Base-by-base conservation (phyloP, 176 grass and related monocot species). In the Lolium rigidum region DNA sequence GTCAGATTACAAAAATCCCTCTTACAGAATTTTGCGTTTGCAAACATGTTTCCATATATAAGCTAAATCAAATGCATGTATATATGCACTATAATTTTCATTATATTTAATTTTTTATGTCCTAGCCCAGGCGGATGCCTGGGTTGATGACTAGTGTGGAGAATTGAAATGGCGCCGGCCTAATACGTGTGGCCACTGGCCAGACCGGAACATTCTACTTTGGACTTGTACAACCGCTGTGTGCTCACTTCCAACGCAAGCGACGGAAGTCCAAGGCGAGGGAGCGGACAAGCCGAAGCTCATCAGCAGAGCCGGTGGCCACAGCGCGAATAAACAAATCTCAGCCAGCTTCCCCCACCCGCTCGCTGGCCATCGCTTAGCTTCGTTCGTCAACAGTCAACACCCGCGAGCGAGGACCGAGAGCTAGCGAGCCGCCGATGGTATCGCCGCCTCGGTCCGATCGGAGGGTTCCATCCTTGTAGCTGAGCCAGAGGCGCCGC, bases 321-420 rank as follows among this genome's bases (percentile, higher is more conserved):
- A 41, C 71, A 16, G 12, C 21, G 7, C 38, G 63, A 88, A 77
- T 78, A 78, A 88, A 83, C 72, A 70, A 88, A 46, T 64, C 61
- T 10, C 6, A 16, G n/a, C 76, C 57, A 24, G 71, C 63, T 20
- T 82, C 28, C 25, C 39, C 59, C 80, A 7, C 52, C 16, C 63
- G 63, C 63, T 65, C 63, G 63, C 63, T 65, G 62, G 62, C 25
- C 63, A 66, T 65, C 61, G 55, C 55, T n/a, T n/a, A n/a, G n/a
- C n/a, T n/a, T 59, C 55, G n/a, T 76, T 87, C 71, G 86, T 88
- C 86, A 88, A n/a, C n/a, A n/a, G n/a, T n/a, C n/a, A n/a, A 78
- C 86, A 88, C 86, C 80, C 80, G 49, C 70, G 37, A 50, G 49
- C 70, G 37, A 50, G n/a, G n/a, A n/a, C n/a, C n/a, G n/a, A n/a